phyloP scores from a whole-genome alignment of 1,284 basidiomycete genomes.

The Pyrrhoderma noxium region DNA sequence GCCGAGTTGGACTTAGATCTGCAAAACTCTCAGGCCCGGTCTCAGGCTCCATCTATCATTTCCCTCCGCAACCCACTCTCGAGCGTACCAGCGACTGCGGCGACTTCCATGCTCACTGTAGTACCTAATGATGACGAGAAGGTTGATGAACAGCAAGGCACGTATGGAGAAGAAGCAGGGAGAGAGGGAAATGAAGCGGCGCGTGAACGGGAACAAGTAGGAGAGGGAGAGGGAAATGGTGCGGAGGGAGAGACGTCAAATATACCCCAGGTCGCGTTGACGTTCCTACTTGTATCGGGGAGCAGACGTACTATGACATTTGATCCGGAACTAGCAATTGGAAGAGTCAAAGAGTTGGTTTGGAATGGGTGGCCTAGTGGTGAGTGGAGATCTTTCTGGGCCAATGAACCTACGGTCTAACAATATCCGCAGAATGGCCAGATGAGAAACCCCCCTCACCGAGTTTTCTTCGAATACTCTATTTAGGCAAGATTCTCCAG shows the following conservation, averaged over 20 bases:
- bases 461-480: conserved; percentile 69
- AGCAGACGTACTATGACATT: conserved; percentile 68
- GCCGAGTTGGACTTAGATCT: too few relatives aligned
- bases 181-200: not conserved
- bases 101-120: conserved; percentile 17
- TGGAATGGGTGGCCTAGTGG: conserved; percentile 81
- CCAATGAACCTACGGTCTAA: not conserved
- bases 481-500: conserved; percentile 77
- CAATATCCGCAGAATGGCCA: conserved; percentile 59
- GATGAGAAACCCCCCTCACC: conserved; percentile 75
- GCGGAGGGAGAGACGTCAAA: not conserved
- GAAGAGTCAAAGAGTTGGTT: conserved; percentile 75
- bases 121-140: conserved; percentile 15
- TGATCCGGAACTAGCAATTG: conserved; percentile 71
- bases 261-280: conserved; percentile 59
- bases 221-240: not conserved
- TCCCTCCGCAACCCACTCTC: conserved; percentile 8
- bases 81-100: conserved; percentile 16
- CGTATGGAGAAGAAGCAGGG: not conserved
- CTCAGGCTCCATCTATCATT: conserved; percentile 11
- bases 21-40: not conserved
- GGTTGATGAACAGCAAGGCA: not conserved
- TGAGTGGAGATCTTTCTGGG: conserved; percentile 30
- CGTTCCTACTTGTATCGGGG: conserved; percentile 73
- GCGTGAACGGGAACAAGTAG: not conserved